phyloP scores from a whole-genome alignment of 371 early-diverging fungal genomes.

The Mucor sp. region DNA sequence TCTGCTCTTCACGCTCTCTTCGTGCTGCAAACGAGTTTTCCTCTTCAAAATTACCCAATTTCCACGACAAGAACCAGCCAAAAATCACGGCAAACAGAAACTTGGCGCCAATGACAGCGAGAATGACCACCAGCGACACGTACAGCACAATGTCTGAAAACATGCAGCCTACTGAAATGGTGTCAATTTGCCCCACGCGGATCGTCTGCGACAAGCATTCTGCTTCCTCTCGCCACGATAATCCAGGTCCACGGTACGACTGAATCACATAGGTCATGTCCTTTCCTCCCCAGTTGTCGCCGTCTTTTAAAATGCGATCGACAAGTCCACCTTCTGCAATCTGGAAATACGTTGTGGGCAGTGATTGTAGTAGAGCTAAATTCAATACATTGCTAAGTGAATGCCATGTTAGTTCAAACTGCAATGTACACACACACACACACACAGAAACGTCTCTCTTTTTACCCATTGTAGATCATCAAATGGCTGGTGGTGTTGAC shows the following conservation, averaged over 20 bases:
- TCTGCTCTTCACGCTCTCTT: conserved; percentile 56
- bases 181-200: conserved; percentile 71
- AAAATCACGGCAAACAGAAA: conserved; percentile 76
- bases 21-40: conserved; percentile 52
- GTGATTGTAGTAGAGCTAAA: conserved; percentile 32
- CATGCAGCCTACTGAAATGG: conserved; percentile 72
- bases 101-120: conserved; percentile 66
- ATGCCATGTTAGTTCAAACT: background rate
- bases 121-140: conserved; percentile 60
- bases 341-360: conserved; percentile 32
- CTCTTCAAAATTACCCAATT: conserved; percentile 61
- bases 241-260: conserved; percentile 15
- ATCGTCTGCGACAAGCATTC: conserved; percentile 66
- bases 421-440: background rate
- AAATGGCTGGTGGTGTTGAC: conserved; percentile 44
- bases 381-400: conserved; percentile 39
- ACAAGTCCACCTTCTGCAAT: conserved; percentile 34
- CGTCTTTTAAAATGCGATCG: conserved; percentile 21
- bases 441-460: conserved; percentile 35
- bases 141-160: conserved; percentile 68
- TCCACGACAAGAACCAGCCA: conserved; percentile 71
- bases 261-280: conserved; percentile 43
- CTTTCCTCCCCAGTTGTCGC: conserved; percentile 28
- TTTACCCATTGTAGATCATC: conserved; percentile 76
- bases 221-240: conserved; percentile 33